Evolutionary conservation across 805 yeast genomes (phyloP), one percentile per base, ranked within the genome.

Genomic region (Kuraishia cidri): DNA sequence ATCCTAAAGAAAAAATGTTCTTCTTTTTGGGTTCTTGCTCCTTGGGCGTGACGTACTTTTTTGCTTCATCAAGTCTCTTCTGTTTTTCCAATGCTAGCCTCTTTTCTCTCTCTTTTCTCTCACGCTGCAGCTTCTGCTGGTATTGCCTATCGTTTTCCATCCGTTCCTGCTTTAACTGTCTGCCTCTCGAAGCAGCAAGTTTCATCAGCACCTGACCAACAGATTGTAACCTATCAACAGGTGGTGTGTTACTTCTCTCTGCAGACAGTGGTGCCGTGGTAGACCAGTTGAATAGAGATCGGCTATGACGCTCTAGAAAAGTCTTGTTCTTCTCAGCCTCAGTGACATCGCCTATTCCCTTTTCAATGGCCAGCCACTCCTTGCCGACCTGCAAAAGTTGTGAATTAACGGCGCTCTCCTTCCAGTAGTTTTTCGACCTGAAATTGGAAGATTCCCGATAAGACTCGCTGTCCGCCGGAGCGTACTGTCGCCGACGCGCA

Each of bases 311-410:
- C 19, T 15, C 19, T 5, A 27, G 21, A 16, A 27, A 27, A 5
- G 21, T 10, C 7, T 20, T 10, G 23, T 10, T 20, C 7, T 7
- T 10, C 23, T 20, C 23, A 10, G 9, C 10, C 9, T 20, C 23
- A 20, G n/a, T n/a, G n/a, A n/a, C n/a, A n/a, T n/a, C n/a, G n/a
- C n/a, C n/a, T n/a, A n/a, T n/a, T n/a, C n/a, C n/a, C 29, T 45
- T 54, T 34, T 54, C 60, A n/a, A 36, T 40, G 8, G 33, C 38
- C 4, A 44, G 39, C 60, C 60, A 54, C 12, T 33, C 28, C 20
- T 39, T 38, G 2, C 48, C 26, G 3, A 52, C 39, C 9, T 27
- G 26, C 3, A 27, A 16, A 11, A 44, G 8, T 15, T 43, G 37
- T 15, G 37, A 30, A 16, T 40, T 34, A 4, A 39, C 31, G 5